Base-by-base conservation (phyloP, 2,329 filamentous ascomycete species). In the Aspergillus sojae region DNA sequence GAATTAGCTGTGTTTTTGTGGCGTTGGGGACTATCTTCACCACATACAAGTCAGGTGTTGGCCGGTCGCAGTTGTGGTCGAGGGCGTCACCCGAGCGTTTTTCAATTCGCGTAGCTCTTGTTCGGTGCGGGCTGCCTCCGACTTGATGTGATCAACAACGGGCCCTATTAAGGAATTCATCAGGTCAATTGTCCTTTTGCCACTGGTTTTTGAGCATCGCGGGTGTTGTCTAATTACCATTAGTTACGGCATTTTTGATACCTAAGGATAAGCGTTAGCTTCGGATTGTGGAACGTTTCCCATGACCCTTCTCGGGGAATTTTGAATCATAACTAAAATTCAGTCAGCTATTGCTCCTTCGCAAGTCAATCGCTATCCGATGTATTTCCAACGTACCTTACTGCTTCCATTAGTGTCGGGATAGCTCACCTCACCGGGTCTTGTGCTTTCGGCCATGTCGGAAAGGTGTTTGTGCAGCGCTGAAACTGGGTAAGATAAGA, bases 1-100 rank as follows among this genome's bases (percentile, higher is more conserved):
- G 59, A 72, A 67, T 58, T 56, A 59, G 62, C 53, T 21, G 19
- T 41, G 54, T 61, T 45, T 14, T 43, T 46, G 53, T 45, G 52
- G 54, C n/a, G 30, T 48, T 46, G 16, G 32, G 43, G 43, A 5
- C 50, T 36, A 9, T 30, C 34, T 54, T 41, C 36, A 52, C 54
- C 64, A 76, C 84, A 62, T 82, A 85, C 84, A 86, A 61, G 87
- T 89, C 75, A 89, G 78, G 67, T 85, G 83, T 75, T 89, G 87
- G 67, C 86, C 86, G 68, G 84, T 88, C 60, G 83, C 83, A 65
- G 86, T 83, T 67, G 82, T 83, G 69, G 83, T 79, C 52, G 83
- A 80, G 26, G 86, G 85, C 30, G 81, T 82, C 55, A 81, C 80
- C 65, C 83, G 83, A 61, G 85, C 78, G 71, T 82, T 81, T 66